Evolutionary conservation across 495 filamentous ascomycete species (phyloP), one percentile per base, ranked within the genome.

Genomic region (Filosporella fistucella): DNA sequence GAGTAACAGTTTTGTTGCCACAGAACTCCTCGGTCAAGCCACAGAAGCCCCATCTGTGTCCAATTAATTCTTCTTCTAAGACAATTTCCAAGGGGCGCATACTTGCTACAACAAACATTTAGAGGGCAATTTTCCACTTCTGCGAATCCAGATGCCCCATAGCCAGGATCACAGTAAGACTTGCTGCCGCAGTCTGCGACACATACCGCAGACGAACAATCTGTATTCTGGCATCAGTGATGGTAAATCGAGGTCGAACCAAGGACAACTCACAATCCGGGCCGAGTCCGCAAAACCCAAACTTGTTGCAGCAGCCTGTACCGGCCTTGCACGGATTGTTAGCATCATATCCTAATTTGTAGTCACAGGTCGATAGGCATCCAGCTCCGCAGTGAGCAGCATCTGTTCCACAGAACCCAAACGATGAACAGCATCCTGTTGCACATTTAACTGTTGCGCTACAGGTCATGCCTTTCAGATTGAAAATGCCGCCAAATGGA

Each of bases 301-400:
- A 45, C 23, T 30, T 34, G n/a, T n/a, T 14, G 17, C 42, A 45
- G 42, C 42, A 45, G 6, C 28, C 28, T 30, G n/a, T n/a, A n/a
- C n/a, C n/a, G n/a, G n/a, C n/a, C n/a, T n/a, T n/a, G n/a, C n/a
- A n/a, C n/a, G n/a, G n/a, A n/a, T n/a, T n/a, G n/a, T n/a, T n/a
- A n/a, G n/a, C n/a, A n/a, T n/a, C n/a, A n/a, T n/a, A n/a, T n/a
- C n/a, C n/a, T n/a, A n/a, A n/a, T n/a, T n/a, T n/a, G n/a, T n/a
- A n/a, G n/a, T n/a, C n/a, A n/a, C n/a, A n/a, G n/a, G n/a, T n/a
- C n/a, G n/a, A n/a, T n/a, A n/a, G n/a, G n/a, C n/a, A n/a, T n/a
- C n/a, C n/a, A n/a, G n/a, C n/a, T n/a, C n/a, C n/a, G n/a, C n/a
- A n/a, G n/a, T n/a, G n/a, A n/a, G n/a, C n/a, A n/a, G n/a, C n/a